Evolutionary conservation across 371 early-diverging fungal species (phyloP), one percentile per base, ranked within the genome.

Genomic region (Batkoa obscura): DNA sequence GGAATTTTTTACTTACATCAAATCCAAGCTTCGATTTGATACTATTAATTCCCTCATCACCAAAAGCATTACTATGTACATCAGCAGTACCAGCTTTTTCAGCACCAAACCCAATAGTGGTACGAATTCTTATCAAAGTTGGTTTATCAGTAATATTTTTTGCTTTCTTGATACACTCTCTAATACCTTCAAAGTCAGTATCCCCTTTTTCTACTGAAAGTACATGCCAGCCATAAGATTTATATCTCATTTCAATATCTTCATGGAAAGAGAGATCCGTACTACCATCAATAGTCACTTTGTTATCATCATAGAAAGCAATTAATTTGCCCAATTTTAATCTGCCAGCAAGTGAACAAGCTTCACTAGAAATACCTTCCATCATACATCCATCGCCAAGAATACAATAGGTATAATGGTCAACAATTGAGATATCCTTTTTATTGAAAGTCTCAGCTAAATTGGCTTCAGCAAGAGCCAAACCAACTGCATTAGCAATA

Each of bases 321-420:
- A 94, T 88, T 58, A 99, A 71, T 63, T 96, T 95, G 62, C 94
- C 94, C 43, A 99, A 78, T 70, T 88, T 70, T 69, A 91, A 73
- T 66, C 97, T 99, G 58, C 86, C 97, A 49, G 98, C 98, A 58
- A 99, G 76, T 6, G 96, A 91, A 62, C 79, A 76, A 12, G 99
- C 94, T 70, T 99, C 99, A 38, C 86, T 77, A 39, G 86, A 69
- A 23, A 99, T 89, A 72, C 99, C 99, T 75, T 99, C 99, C 71
- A 96, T 96, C 62, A 96, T 72, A 74, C 99, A 99, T 39, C 99
- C 99, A 69, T 99, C 99, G 62, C 99, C 99, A 43, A 83, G 68
- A 49, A 98, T 79, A 61, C 80, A 78, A 59, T 80, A 98, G 36
- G 90, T 89, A 61, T 81, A 66, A 73, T 90, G 88, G 69, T 84